Evolutionary conservation across 2,329 filamentous ascomycete species (phyloP), one percentile per base, ranked within the genome.

Genomic region (Chrysosphaeria jannelii): DNA sequence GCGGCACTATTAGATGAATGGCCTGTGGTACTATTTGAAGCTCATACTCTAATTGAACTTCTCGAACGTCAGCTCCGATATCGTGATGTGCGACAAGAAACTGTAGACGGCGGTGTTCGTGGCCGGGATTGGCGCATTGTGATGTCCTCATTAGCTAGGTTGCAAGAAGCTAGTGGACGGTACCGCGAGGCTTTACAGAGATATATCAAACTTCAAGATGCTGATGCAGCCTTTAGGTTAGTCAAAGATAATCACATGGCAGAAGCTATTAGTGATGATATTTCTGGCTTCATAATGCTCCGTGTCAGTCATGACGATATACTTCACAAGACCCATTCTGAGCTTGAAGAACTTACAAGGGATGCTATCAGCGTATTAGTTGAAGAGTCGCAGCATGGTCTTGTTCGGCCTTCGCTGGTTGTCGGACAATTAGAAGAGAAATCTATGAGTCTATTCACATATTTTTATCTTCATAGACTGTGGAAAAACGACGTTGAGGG

Each of bases 191-290:
- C 88, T 2, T 48, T 97, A 21, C 67, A 62, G 36, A 85, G 70
- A 42, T 90, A 88, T 39, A 88, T 97, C 37, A 66, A 61, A 30
- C 57, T 93, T 4, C 78, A 91, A 38, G 76, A 97, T 44, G 79
- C 78, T 1, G 78, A 93, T 38, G 68, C 71, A 7, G 74, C 75
- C 0, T 81, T 97, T 57, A 50, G 57, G 8, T 46, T 97, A 28
- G 88, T 97, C 35, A 62, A 65, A 29, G 74, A 90, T 19, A 70
- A 75, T 35, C 78, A 89, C 39, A 54, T 97, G n/a, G 65, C 88
- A 1, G 78, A 89, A 35, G 69, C 76, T 1, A 65, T 93, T 8
- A 62, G 63, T 1, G 79, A 91, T 35, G 78, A 97, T 39, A 79
- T 97, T 17, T 67, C 78, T 4, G 68, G 72, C 17, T 74, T 97